A percentile compares a stretch with the other conserved stretches of the same genome.
phyloP scores from a whole-genome alignment of 2,329 filamentous ascomycete genomes.

The Cercospora zeae-maydis region DNA sequence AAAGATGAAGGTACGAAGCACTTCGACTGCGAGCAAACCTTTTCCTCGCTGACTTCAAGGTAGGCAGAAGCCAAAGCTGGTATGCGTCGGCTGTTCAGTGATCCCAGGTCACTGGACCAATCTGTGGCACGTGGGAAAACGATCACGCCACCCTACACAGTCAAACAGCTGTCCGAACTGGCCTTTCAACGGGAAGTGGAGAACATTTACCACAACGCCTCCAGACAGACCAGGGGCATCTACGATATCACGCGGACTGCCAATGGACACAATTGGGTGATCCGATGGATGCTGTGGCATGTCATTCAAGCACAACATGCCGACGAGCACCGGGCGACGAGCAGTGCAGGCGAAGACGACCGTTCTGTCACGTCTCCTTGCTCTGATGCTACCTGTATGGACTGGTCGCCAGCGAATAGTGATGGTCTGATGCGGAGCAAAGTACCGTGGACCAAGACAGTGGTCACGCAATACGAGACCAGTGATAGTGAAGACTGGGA shows the following conservation, averaged over 20 bases:
- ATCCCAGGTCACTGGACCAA: slow-evolving; percentile 17
- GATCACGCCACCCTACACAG: slow-evolving; percentile 18
- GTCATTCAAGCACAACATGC: slow-evolving; percentile 15
- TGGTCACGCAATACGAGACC: slow-evolving; percentile 2
- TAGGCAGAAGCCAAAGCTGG: slow-evolving; percentile 22
- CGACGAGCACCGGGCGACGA: slow-evolving; percentile 7
- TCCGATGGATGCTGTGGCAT: slow-evolving; percentile 27
- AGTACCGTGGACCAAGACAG: not conserved
- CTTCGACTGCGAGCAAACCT: not conserved
- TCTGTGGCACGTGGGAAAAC: slow-evolving; percentile 15
- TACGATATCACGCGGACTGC: slow-evolving; percentile 20
- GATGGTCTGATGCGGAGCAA: not conserved
- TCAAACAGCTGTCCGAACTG: slow-evolving; percentile 21
- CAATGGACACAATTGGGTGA: slow-evolving; percentile 24
- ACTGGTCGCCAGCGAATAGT: slow-evolving; percentile 4
- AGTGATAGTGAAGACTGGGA: slow-evolving; percentile 20
- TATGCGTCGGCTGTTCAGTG: slow-evolving; percentile 23
- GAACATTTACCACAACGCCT: slow-evolving; percentile 20
- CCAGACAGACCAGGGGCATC: slow-evolving; percentile 18
- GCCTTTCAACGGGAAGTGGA: slow-evolving; percentile 22
- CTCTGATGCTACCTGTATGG: slow-evolving; percentile 12
- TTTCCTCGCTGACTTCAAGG: not conserved
- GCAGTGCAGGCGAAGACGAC: slow-evolving; percentile 19
- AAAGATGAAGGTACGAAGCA: slow-evolving; percentile 19
- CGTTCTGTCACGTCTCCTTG: slow-evolving; percentile 17